A percentile compares a stretch with the other conserved stretches of the same genome.
phyloP scores from a whole-genome alignment of 2,329 filamentous ascomycete genomes.

The Sporothrix sp. region DNA sequence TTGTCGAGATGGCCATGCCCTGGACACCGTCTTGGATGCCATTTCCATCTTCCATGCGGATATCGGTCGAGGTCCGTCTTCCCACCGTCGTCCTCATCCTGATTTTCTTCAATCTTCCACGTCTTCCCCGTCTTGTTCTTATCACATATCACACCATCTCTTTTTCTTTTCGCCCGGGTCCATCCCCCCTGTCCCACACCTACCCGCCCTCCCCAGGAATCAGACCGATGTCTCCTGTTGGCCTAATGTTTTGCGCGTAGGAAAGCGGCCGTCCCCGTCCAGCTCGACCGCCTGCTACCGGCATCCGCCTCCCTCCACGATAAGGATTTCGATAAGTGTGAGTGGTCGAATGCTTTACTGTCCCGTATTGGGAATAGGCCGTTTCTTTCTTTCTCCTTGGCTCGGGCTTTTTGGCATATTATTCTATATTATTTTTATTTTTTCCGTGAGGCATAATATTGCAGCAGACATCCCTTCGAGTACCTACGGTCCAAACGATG shows the following conservation, averaged over 20 bases:
- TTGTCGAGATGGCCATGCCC: background rate
- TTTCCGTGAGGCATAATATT: no score
- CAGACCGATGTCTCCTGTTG: background rate
- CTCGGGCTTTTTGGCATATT: no score
- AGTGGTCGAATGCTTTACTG: background rate
- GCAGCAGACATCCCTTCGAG: no score
- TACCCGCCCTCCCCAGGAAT: background rate
- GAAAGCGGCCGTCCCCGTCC: background rate
- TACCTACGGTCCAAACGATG: no score
- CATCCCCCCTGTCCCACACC: background rate
- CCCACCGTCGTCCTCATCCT: background rate
- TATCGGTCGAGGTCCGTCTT: background rate
- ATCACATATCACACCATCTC: background rate
- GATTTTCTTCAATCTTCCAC: background rate
- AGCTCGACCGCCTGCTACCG: background rate
- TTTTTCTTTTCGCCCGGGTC: background rate
- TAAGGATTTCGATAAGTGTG: background rate
- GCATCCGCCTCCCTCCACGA: constrained; percentile 3
- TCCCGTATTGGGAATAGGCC: no score
- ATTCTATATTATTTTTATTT: no score
- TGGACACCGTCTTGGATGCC: background rate
- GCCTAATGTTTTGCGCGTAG: background rate
- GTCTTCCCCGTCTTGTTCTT: background rate
- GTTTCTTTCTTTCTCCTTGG: no score
- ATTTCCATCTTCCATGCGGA: background rate